Conservation (phyloP, 345 rosid genomes). For the Sonneratia alba region DNA sequence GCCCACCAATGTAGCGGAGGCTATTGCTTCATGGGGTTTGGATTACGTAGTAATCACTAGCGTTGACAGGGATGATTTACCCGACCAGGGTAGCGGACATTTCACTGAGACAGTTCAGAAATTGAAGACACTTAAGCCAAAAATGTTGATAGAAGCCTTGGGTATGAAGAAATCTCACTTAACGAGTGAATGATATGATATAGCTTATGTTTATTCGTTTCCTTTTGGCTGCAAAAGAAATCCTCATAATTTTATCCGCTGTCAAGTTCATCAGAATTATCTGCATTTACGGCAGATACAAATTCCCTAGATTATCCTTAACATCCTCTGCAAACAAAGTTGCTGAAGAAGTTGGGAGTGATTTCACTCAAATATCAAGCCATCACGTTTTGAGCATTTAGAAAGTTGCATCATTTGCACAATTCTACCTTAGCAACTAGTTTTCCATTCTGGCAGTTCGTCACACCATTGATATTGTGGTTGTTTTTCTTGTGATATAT, state of each 20-base stretch:
- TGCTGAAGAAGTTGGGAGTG: too few relatives aligned
- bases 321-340: too few relatives aligned
- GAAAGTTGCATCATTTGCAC: background rate
- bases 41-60: conserved; percentile 91
- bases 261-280: too few relatives aligned
- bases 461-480: background rate
- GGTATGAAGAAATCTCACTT: conserved; percentile 26
- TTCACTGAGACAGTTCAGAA: conserved; percentile 71
- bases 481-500: background rate
- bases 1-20: conserved; percentile 87
- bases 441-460: background rate
- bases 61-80: conserved; percentile 80
- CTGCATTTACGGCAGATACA: too few relatives aligned
- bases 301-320: too few relatives aligned
- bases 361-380: too few relatives aligned
- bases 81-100: conserved; percentile 84
- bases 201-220: background rate
- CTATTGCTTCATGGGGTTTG: conserved; percentile 93
- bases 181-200: background rate
- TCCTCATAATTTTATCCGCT: too few relatives aligned
- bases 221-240: too few relatives aligned
- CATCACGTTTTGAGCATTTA: background rate
- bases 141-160: conserved; percentile 84
- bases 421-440: background rate
- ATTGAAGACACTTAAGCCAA: conserved; percentile 72